phyloP scores from a whole-genome alignment of 768 basidiomycete genomes.

The Amanita muscaria region DNA sequence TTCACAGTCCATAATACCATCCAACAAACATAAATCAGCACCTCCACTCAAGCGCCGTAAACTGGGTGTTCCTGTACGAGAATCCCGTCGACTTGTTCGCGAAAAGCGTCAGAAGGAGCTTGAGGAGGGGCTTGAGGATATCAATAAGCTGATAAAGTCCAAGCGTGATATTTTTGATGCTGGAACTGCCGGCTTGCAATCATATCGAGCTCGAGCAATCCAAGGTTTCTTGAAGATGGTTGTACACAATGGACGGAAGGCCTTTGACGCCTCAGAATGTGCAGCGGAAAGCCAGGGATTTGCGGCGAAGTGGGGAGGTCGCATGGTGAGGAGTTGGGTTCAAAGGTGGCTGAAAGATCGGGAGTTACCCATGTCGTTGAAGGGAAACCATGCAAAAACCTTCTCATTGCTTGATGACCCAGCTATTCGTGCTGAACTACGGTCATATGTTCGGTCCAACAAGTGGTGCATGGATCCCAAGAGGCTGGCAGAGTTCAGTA shows the following conservation, averaged over 20 bases:
- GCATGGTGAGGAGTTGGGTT: constrained; percentile 19
- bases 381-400: constrained; percentile 18
- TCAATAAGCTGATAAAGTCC: constrained; percentile 18
- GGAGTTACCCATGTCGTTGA: constrained; percentile 16
- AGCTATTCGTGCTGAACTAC: constrained; percentile 18
- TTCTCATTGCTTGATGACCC: constrained; percentile 23
- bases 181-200: constrained; percentile 21
- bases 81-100: neutral
- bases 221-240: constrained; percentile 22
- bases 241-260: constrained; percentile 17
- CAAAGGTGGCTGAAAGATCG: constrained; percentile 16
- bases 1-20: too few relatives aligned
- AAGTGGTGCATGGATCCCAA: constrained; percentile 28
- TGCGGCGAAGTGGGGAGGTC: constrained; percentile 21
- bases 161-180: constrained; percentile 18
- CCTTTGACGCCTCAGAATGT: constrained; percentile 16
- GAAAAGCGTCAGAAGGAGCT: constrained; percentile 1
- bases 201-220: constrained; percentile 18
- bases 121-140: constrained; percentile 6
- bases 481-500: constrained; percentile 21
- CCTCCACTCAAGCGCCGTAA: constrained; percentile 17
- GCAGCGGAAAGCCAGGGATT: constrained; percentile 25
- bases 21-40: too few relatives aligned
- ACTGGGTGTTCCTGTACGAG: constrained; percentile 15
- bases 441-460: constrained; percentile 22